Conservation (phyloP, 352 stramenopile species). For the Phytopythium mirpurense region DNA sequence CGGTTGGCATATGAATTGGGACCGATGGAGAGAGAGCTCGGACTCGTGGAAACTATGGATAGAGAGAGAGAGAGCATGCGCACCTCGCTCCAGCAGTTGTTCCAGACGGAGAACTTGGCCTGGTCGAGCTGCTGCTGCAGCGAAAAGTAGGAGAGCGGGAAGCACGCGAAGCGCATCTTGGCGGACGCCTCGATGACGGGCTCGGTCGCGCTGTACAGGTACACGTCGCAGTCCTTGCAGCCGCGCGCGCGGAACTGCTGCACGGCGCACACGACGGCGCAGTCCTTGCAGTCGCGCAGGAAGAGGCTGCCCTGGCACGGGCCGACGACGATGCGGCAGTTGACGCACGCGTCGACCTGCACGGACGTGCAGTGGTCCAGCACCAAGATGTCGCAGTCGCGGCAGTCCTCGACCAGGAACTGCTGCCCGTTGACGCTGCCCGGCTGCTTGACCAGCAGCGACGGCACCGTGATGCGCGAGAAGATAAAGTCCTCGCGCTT, state of each 20-base stretch:
- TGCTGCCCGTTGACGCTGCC: conserved; percentile 72
- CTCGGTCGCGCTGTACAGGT: conserved; percentile 63
- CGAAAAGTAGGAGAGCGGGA: conserved; percentile 62
- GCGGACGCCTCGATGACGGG: conserved; percentile 68
- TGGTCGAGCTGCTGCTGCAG: conserved; percentile 61
- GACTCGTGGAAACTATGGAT: no score
- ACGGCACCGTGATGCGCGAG: conserved; percentile 30
- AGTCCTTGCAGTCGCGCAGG: conserved; percentile 57
- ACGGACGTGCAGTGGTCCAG: conserved; percentile 73
- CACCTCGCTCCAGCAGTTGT: conserved; percentile 83
- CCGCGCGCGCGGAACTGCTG: conserved; percentile 75
- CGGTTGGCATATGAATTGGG: no score
- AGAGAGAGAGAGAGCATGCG: no score
- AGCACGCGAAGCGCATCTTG: conserved; percentile 56
- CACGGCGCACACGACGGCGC: conserved; percentile 54
- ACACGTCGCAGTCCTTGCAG: conserved; percentile 55
- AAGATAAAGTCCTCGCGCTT: conserved; percentile 74
- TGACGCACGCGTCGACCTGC: conserved; percentile 65
- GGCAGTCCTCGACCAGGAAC: conserved; percentile 71
- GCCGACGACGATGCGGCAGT: conserved; percentile 68
- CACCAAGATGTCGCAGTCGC: conserved; percentile 72
- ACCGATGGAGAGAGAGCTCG: no score
- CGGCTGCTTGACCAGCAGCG: conserved; percentile 44
- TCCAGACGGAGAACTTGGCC: conserved; percentile 71
- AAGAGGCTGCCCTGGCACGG: conserved; percentile 69